These are phyloP conservation scores for Sarcodon aspratus DNA, from an alignment of 768 basidiomycete genomes.

Conservation along the genomic window DNA sequence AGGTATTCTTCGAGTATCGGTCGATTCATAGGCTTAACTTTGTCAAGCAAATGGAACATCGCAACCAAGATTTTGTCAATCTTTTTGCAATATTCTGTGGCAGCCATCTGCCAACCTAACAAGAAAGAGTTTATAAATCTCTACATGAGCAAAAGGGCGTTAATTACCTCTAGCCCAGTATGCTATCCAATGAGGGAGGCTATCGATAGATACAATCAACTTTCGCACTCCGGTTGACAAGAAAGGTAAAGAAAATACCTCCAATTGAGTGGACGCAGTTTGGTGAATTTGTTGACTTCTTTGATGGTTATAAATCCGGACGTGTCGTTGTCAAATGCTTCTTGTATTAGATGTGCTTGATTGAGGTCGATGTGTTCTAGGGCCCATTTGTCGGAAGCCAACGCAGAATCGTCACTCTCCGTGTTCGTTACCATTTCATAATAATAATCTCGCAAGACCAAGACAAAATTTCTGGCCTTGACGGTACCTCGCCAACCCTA, in stretches of 20 bases:
- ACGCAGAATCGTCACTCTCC: not conserved
- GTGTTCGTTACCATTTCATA: constrained; percentile 8
- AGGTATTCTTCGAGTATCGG: constrained; percentile 18
- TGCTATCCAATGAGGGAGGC: constrained; percentile 20
- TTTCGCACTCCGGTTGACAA: not conserved
- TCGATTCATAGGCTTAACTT: not conserved
- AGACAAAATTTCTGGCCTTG: constrained; percentile 16
- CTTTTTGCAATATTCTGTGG: not conserved
- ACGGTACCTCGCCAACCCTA: constrained; percentile 18
- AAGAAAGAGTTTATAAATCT: not conserved
- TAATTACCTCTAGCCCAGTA: constrained; percentile 18
- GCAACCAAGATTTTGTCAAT: not conserved
- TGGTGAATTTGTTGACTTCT: constrained; percentile 21
- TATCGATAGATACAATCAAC: not conserved
- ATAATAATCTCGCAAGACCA: constrained; percentile 21
- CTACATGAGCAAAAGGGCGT: not conserved
- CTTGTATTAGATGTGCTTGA: constrained; percentile 14
- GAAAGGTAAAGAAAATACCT: constrained; percentile 9
- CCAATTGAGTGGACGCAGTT: constrained; percentile 14
- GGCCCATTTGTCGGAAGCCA: constrained; percentile 14
- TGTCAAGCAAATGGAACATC: not conserved
- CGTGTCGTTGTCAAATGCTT: constrained; percentile 22
- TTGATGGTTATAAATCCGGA: constrained; percentile 21
- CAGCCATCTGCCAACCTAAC: not conserved
- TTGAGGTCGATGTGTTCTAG: constrained; percentile 12